Evolutionary conservation across 345 rosid species (phyloP).

Genomic region (Ceriops tagal): DNA sequence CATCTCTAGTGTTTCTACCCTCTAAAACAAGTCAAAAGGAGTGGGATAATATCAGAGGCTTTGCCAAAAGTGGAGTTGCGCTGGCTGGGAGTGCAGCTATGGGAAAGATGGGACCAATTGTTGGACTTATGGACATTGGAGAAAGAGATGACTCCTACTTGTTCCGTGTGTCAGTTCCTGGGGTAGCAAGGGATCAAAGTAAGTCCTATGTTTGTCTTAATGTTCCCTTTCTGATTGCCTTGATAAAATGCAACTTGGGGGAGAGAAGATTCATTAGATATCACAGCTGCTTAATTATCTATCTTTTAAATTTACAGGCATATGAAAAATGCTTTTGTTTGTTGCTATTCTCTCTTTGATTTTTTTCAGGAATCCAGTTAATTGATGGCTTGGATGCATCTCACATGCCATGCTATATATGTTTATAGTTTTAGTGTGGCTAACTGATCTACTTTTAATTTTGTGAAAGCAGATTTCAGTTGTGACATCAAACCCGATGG

Average conservation of each 20-base stretch:
- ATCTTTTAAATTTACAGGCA: not conserved
- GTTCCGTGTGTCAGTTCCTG: conserved; percentile 67
- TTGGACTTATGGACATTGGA: conserved; percentile 58
- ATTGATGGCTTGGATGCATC: too few species aligned
- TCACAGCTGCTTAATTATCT: not conserved
- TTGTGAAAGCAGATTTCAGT: conserved; percentile 52
- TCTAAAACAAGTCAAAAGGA: conserved; percentile 41
- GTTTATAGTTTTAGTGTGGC: too few species aligned
- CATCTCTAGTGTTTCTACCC: conserved; percentile 51
- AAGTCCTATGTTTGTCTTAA: conserved; percentile 23
- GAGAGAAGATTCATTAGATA: not conserved
- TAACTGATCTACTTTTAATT: conserved; percentile 10
- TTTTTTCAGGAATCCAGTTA: too few species aligned
- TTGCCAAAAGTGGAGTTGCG: conserved; percentile 46
- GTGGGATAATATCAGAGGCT: conserved; percentile 30
- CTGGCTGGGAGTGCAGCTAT: conserved; percentile 65
- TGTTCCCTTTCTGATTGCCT: not conserved
- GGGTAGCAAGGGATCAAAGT: conserved; percentile 67
- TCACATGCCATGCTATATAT: too few species aligned
- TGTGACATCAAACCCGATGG: conserved; percentile 64
- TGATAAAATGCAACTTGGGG: not conserved
- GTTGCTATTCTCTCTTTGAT: too few species aligned
- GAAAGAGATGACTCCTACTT: conserved; percentile 59
- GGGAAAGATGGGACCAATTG: conserved; percentile 52
- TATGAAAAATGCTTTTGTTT: not conserved